Evolutionary conservation across 1,284 basidiomycete genomes (phyloP).

Genomic region (Boletellus deceptivus): DNA sequence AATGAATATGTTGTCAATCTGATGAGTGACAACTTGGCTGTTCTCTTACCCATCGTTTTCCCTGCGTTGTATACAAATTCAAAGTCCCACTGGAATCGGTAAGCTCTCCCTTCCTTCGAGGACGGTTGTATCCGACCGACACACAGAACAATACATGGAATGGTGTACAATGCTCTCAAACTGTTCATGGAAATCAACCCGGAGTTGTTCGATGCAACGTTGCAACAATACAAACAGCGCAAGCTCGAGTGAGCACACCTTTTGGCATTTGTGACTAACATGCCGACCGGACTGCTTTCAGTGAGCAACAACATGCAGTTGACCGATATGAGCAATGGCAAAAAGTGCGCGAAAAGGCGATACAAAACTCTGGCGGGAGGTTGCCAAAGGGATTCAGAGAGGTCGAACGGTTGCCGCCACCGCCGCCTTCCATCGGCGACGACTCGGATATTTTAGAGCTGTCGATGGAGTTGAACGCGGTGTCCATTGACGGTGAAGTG

Average conservation of each 20-base stretch:
- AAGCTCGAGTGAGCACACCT: slow-evolving; percentile 68
- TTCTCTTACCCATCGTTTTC: slow-evolving; percentile 95
- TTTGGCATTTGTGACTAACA: slow-evolving; percentile 4
- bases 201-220: slow-evolving; percentile 90
- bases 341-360: slow-evolving; percentile 70
- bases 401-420: slow-evolving; percentile 65
- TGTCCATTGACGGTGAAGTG: slow-evolving; percentile 75
- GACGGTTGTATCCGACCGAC: slow-evolving; percentile 12
- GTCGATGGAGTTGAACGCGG: slow-evolving; percentile 83
- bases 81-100: slow-evolving; percentile 98
- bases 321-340: slow-evolving; percentile 84
- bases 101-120: slow-evolving; percentile 32
- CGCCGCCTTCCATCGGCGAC: slow-evolving; percentile 74
- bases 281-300: slow-evolving; percentile 33
- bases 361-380: slow-evolving; percentile 67
- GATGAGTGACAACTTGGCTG: slow-evolving; percentile 93
- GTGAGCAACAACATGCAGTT: slow-evolving; percentile 81
- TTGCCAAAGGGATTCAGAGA: slow-evolving; percentile 65
- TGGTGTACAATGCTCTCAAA: slow-evolving; percentile 99
- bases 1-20: slow-evolving; percentile 99
- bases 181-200: slow-evolving; percentile 99
- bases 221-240: slow-evolving; percentile 91
- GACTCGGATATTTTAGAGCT: slow-evolving; percentile 84
- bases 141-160: slow-evolving; percentile 91
- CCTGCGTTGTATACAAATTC: slow-evolving; percentile 97